Percentiles rank a stretch among this genome's conserved stretches.
These are phyloP conservation scores for Argentina anserina DNA, from an alignment of 306 rosid species.

Conservation along the genomic window DNA sequence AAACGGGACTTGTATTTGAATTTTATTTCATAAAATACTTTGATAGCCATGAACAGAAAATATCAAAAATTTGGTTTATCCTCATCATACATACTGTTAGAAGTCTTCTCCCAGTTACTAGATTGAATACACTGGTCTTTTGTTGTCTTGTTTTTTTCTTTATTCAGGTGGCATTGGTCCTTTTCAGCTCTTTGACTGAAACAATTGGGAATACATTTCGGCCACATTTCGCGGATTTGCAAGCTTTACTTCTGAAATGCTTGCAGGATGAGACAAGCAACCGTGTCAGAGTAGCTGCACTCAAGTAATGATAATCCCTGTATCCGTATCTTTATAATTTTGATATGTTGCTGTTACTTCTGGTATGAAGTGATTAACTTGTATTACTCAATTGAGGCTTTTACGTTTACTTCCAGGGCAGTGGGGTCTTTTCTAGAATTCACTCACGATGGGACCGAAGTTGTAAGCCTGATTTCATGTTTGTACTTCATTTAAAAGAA, in stretches of 20 bases:
- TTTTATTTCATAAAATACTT: background rate
- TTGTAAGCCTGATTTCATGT: conserved; percentile 51
- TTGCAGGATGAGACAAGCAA: conserved; percentile 92
- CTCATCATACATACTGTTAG: background rate
- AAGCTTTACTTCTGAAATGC: conserved; percentile 90
- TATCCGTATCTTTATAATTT: background rate
- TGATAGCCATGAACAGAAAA: background rate
- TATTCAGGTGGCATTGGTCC: conserved; percentile 87
- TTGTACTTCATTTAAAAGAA: background rate
- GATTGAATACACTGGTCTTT: conserved; percentile 20
- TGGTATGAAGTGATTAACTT: background rate
- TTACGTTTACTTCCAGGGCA: conserved; percentile 58
- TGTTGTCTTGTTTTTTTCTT: conserved; percentile 23
- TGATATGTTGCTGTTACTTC: background rate
- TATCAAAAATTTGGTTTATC: background rate
- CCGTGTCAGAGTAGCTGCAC: conserved; percentile 95
- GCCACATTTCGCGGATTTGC: conserved; percentile 82
- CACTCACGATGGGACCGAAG: conserved; percentile 88
- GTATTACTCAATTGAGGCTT: conserved; percentile 19
- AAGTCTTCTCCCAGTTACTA: background rate
- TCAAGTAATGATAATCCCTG: conserved; percentile 53
- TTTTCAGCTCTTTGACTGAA: conserved; percentile 97
- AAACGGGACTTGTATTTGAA: background rate
- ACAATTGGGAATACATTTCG: conserved; percentile 83
- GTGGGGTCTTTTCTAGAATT: conserved; percentile 94